phyloP scores from a whole-genome alignment of 2,329 filamentous ascomycete species.

The Cytospora leucostoma region DNA sequence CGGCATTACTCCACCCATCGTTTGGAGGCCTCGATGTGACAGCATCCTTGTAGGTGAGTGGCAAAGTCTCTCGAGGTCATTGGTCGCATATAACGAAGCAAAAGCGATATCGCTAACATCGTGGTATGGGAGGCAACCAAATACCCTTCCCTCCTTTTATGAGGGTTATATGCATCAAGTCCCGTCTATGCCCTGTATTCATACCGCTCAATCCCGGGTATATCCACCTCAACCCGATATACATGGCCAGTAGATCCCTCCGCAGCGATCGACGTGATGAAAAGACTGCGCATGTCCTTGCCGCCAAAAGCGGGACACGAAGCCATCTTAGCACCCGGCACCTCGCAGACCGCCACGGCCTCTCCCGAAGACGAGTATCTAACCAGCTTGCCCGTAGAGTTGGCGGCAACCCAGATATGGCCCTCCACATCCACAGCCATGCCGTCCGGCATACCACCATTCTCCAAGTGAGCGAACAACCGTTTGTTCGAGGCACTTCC shows the following conservation, averaged over 20 bases:
- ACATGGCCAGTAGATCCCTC: constrained; percentile 28
- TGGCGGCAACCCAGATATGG: constrained; percentile 22
- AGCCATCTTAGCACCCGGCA: constrained; percentile 27
- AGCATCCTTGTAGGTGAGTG: no score
- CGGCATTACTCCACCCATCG: not conserved
- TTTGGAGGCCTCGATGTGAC: no score
- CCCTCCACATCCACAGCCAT: constrained; percentile 26
- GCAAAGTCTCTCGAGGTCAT: no score
- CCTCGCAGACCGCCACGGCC: constrained; percentile 11
- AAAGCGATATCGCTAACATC: no score
- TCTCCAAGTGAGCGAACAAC: constrained; percentile 17
- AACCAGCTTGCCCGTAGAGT: constrained; percentile 29
- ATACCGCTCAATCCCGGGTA: constrained; percentile 15
- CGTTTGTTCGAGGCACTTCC: constrained; percentile 18
- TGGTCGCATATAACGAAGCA: no score
- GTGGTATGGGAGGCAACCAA: no score
- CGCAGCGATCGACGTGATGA: constrained; percentile 27
- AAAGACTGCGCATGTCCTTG: constrained; percentile 24
- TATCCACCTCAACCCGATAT: constrained; percentile 23
- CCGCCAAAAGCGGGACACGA: constrained; percentile 29
- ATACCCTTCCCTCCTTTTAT: not conserved
- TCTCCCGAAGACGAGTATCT: constrained; percentile 24
- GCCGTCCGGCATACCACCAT: constrained; percentile 24
- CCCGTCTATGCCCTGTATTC: constrained; percentile 9
- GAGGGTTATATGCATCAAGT: not conserved